Base-by-base conservation (phyloP, 176 grass and related monocot genomes). In the Raddia guianensis region DNA sequence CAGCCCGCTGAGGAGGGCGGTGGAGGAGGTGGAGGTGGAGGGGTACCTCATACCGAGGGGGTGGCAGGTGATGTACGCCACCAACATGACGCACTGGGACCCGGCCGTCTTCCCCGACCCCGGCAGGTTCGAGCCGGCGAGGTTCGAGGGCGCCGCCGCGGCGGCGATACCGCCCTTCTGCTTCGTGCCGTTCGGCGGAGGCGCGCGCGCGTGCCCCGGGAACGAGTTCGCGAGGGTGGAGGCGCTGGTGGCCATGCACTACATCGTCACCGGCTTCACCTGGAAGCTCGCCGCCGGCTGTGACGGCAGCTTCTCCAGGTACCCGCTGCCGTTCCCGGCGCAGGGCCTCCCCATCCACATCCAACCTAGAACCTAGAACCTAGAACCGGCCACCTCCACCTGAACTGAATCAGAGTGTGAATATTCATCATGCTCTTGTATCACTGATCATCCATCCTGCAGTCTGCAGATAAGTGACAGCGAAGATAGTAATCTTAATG, bases 221-320 rank as follows among this genome's bases (percentile, higher is more conserved):
- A 80, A 70, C 15, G 82, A 89, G 76, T 89, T 84, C 73, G 77
- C 82, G 3, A 55, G 58, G 53, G 71, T 70, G 6, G 87, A 74
- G 72, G 1, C 72, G 2, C 64, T 82, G 3, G 45, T 87, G 18
- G 49, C 66, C 12, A 63, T 82, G 63, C 78, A 87, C 33, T 82
- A 82, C 32, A 49, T 82, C 12, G 78, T 70, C 6, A 87, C 63
- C 5, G 42, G 45, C 49, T 87, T 87, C 72, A 63, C 6, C 15
- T 82, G 85, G 86, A 78, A 40, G 45, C 61, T 87, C 48, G 47
- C 46, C 45, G 73, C 49, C 19, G 37, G 48, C 45, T 82, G 56
- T 45, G 68, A 82, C 27, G 79, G 68, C 15, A 82, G 57, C 53
- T 80, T 59, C 53, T 47, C 66, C 20, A 70, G 66, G 53, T n/a